Percentiles rank a stretch among this genome's conserved stretches.
Evolutionary conservation across 805 yeast genomes (phyloP).

Genomic region (Saturnispora hagleri): DNA sequence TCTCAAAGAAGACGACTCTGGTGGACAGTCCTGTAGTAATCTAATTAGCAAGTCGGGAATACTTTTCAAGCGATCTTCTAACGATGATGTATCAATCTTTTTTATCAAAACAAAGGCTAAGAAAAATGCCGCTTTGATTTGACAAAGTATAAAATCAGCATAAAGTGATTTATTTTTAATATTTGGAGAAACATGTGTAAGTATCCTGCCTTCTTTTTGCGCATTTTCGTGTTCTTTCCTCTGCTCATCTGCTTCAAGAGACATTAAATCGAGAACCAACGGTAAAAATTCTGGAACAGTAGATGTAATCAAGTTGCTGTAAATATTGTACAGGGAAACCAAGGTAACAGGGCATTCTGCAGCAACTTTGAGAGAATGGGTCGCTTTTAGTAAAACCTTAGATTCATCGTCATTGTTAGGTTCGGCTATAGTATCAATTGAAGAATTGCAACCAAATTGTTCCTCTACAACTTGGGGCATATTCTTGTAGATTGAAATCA

Average conservation of each 20-base stretch:
- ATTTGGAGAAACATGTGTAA: constrained; percentile 64
- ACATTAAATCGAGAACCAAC: constrained; percentile 62
- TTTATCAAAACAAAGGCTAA: constrained; percentile 86
- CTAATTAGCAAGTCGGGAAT: constrained; percentile 86
- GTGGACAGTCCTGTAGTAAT: constrained; percentile 88
- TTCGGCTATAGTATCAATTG: neutral
- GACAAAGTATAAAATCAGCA: constrained; percentile 85
- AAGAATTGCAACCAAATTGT: constrained; percentile 39
- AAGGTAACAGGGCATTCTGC: constrained; percentile 96
- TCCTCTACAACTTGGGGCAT: constrained; percentile 67
- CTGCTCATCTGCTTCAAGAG: constrained; percentile 78
- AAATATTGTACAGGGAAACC: constrained; percentile 84
- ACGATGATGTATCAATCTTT: constrained; percentile 61
- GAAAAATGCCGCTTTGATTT: constrained; percentile 93
- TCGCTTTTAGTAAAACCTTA: constrained; percentile 53
- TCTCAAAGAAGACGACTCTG: constrained; percentile 83
- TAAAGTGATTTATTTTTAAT: constrained; percentile 70
- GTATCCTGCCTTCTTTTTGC: constrained; percentile 45
- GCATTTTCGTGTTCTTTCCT: constrained; percentile 51
- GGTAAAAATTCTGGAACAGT: constrained; percentile 76
- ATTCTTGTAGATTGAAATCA: constrained; percentile 68
- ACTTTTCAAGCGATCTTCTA: constrained; percentile 46
- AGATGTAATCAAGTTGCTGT: constrained; percentile 62
- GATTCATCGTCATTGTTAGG: constrained; percentile 28
- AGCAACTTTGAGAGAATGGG: constrained; percentile 79